phyloP scores from a whole-genome alignment of 192 early-diverging fungal species.

The Podila clonocystis region DNA sequence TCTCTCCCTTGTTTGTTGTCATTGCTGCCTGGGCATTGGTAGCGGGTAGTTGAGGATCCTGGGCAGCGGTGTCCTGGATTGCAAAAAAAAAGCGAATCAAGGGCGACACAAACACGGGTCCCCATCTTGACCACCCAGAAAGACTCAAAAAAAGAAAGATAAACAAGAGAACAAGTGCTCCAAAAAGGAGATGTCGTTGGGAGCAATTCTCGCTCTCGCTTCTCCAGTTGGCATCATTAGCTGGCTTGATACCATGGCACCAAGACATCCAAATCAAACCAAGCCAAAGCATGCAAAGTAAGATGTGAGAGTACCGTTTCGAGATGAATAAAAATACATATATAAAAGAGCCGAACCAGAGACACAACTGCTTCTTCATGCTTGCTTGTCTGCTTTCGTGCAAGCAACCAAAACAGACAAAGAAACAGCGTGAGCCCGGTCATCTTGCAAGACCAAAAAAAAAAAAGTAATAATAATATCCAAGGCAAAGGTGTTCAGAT shows the following conservation, averaged over 20 bases:
- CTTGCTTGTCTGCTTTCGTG: too few species aligned
- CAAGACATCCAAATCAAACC: neutral
- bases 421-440: conserved; percentile 1
- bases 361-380: too few species aligned
- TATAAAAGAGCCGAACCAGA: neutral
- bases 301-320: neutral
- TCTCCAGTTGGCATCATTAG: too few species aligned
- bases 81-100: neutral
- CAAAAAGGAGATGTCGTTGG: neutral
- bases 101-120: too few species aligned
- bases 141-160: too few species aligned
- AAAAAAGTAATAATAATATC: neutral
- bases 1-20: neutral
- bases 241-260: too few species aligned
- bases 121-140: too few species aligned
- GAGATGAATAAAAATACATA: neutral
- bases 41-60: neutral
- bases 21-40: neutral
- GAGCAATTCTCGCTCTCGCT: neutral
- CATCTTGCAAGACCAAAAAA: neutral
- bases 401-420: neutral
- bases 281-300: neutral
- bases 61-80: too few species aligned
- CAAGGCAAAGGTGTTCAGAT: neutral
- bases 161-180: neutral